Base-by-base conservation (phyloP, 192 early-diverging fungal species). In the Coemansia aciculifera region DNA sequence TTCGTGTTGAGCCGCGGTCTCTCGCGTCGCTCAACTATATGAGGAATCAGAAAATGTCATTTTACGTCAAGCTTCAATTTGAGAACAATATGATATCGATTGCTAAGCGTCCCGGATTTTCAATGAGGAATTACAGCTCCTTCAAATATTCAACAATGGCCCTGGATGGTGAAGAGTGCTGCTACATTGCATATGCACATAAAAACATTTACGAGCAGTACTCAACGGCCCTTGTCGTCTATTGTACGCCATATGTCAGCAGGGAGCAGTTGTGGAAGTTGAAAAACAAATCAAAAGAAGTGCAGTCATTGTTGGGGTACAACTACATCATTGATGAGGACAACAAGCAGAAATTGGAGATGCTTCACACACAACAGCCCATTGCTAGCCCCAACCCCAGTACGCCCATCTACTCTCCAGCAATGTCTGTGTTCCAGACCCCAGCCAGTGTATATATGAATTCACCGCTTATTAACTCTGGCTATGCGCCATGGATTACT, bases 191-290 rank as follows among this genome's bases (percentile, higher is more conserved):
- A 13, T 57, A 57, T n/a, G 54, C 54, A 0, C 5, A 57, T 12
- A 57, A 57, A 34, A 17, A 32, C 15, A 32, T 57, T 57, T 57
- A 57, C 15, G 54, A 57, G 54, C 54, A 57, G 54, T 57, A 57
- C 15, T 15, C 54, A 0, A 32, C 54, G 29, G 54, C 54, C 12
- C 54, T 57, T 13, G 29, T 57, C 54, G 2, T 57, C 54, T 57
- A 57, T 31, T 34, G 54, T 13, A 31, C 54, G 5, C 29, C 54
- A 3, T 7, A 17, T 34, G 24, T 17, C 4, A 32, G 31, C 29
- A 57, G 29, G 29, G 54, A 57, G 24, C 29, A 57, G 29, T 6
- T 57, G 54, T 57, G 54, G 54, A 32, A 2, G 13, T 23, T 57
- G 5, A 57, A 32, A 31, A 57, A 7, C 54, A 57, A 31, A 57